Conservation (phyloP, 305 asterid species). For the Fraxinus ornus region DNA sequence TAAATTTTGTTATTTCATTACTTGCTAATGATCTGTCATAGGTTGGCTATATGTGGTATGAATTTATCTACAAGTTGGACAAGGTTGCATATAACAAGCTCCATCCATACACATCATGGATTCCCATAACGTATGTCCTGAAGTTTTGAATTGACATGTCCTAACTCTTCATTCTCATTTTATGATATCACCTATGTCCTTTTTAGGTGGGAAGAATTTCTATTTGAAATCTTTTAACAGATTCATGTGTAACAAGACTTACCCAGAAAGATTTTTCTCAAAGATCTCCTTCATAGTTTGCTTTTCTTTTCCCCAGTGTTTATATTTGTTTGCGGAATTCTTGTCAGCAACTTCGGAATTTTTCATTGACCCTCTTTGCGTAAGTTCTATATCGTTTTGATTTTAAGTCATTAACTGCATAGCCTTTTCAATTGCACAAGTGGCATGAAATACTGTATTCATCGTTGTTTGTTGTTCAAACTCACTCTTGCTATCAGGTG, state of each 20-base stretch:
- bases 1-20: slow-evolving; percentile 12
- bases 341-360: slow-evolving; percentile 77
- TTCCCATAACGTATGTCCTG: slow-evolving; percentile 78
- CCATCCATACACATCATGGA: slow-evolving; percentile 97
- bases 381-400: slow-evolving; percentile 41
- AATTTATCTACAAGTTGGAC: slow-evolving; percentile 85
- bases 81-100: slow-evolving; percentile 77
- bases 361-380: slow-evolving; percentile 86
- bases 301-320: slow-evolving; percentile 46
- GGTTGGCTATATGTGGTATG: slow-evolving; percentile 74
- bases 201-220: slow-evolving; percentile 12
- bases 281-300: slow-evolving; percentile 22
- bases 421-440: slow-evolving; percentile 8
- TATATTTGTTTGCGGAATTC: slow-evolving; percentile 79
- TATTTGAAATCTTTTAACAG: background rate
- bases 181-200: slow-evolving; percentile 1
- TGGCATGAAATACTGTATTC: background rate
- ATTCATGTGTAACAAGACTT: background rate
- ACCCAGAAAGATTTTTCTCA: background rate
- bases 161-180: slow-evolving; percentile 1
- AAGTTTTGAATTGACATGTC: background rate
- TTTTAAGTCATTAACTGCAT: slow-evolving; percentile 4
- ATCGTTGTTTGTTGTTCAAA: slow-evolving; percentile 30
- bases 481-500: slow-evolving; percentile 53
- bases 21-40: slow-evolving; percentile 25